Base-by-base conservation (phyloP, 2,329 filamentous ascomycete genomes). In the Atkinsonella hypoxylon region DNA sequence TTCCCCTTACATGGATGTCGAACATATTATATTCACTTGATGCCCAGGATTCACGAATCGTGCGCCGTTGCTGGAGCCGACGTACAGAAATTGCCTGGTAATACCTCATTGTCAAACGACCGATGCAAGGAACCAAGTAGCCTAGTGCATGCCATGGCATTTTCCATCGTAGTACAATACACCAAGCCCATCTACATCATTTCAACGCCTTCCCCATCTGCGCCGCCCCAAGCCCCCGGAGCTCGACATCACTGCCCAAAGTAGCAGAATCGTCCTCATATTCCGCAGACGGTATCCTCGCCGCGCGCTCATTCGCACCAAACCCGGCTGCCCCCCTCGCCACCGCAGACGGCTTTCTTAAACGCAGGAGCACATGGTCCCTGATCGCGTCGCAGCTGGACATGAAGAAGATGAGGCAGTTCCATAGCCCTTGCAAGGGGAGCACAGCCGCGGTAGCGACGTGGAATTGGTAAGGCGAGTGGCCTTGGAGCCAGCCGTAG, bases 341-440 rank as follows among this genome's bases (percentile, higher is more conserved):
- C 4, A 45, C 38, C 4, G 6, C 26, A n/a, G 30, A 31, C 43
- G 40, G 39, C 17, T 12, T 40, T 17, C 38, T 41, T 12, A 31
- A 4, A 43, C 22, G 45, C 17, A 46, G 54, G 12, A 46, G 55
- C 7, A 50, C 15, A 50, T 57, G 54, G 17, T 53, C 51, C 36
- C 44, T 57, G 15, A 68, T 54, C 1, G 55, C 54, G 1, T 31
- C 48, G 68, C 71, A 75, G 55, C 74, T 87, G 1, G 85, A 86
- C 5, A 77, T 76, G 53, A 85, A 78, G 66, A 89, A 91, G 51
- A 93, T 87, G 48, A 87, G 69, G 31, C 81, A 78, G 61, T 91
- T 91, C 85, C 87, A 90, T 32, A 89, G 77, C 0, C 87, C 87
- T 63, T 91, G 87, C 1, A 89, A 71, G 0, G 87, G 86, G 4